A percentile compares a stretch with the other conserved stretches of the same genome.
phyloP scores from a whole-genome alignment of 208 protist genomes.

The Endotrypanum monterogeii region DNA sequence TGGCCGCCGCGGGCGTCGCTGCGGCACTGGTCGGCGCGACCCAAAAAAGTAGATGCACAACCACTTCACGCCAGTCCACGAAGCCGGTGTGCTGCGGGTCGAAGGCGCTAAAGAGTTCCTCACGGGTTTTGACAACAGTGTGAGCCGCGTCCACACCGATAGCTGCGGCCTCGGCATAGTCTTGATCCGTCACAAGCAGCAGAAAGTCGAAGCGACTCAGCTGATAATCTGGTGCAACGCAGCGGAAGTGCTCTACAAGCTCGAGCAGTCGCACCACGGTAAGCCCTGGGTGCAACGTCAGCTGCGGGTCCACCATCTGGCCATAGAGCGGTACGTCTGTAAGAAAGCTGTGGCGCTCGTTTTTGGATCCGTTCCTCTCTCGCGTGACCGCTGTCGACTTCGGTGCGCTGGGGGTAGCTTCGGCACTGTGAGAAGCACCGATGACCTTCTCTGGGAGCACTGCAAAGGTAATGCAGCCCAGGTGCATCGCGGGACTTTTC shows the following conservation, averaged over 20 bases:
- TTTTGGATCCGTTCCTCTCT: background rate
- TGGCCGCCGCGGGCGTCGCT: background rate
- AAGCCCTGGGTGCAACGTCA: constrained; percentile 64
- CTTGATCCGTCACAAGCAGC: constrained; percentile 47
- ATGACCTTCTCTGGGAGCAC: background rate
- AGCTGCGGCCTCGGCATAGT: constrained; percentile 57
- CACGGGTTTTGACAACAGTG: constrained; percentile 22
- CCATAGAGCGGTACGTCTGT: constrained; percentile 69
- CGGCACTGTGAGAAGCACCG: background rate
- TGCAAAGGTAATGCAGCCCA: constrained; percentile 86
- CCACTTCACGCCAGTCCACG: constrained; percentile 86
- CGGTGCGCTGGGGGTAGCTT: background rate
- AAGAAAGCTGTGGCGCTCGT: constrained; percentile 49
- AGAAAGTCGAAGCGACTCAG: constrained; percentile 64
- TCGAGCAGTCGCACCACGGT: constrained; percentile 51
- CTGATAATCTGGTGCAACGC: constrained; percentile 73
- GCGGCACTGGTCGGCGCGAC: constrained; percentile 37
- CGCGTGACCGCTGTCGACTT: background rate
- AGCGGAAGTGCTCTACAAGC: constrained; percentile 65
- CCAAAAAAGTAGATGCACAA: constrained; percentile 88
- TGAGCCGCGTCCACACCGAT: constrained; percentile 19
- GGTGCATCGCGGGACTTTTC: constrained; percentile 61
- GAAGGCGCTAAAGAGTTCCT: constrained; percentile 71
- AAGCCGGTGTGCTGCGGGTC: constrained; percentile 56
- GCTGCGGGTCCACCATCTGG: constrained; percentile 20